Evolutionary conservation across 1,284 basidiomycete species (phyloP).

Genomic region (Boletus hoseneyae): DNA sequence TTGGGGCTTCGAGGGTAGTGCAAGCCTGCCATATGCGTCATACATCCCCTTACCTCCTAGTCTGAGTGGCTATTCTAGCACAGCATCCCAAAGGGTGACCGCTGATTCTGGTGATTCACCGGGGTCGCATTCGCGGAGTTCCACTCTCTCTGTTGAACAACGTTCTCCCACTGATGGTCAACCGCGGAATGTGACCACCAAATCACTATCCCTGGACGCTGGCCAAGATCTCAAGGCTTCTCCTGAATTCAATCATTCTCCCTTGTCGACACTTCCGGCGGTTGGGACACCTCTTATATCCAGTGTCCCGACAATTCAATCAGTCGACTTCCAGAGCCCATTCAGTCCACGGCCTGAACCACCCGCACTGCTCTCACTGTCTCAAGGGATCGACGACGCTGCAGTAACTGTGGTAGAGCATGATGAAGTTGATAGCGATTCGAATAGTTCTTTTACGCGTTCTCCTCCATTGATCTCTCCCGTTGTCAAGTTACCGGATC

Average conservation of each 20-base stretch:
- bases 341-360: constrained; percentile 33
- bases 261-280: constrained; percentile 30
- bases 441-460: constrained; percentile 24
- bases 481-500: constrained; percentile 30
- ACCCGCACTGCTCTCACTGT: constrained; percentile 18
- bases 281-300: constrained; percentile 31
- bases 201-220: constrained; percentile 12
- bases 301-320: constrained; percentile 10
- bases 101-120: constrained; percentile 15
- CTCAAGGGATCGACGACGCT: constrained; percentile 14
- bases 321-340: constrained; percentile 20
- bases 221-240: constrained; percentile 13
- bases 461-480: constrained; percentile 32
- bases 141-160: constrained; percentile 34
- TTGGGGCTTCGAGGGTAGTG: constrained; percentile 28
- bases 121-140: constrained; percentile 31
- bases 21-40: constrained; percentile 26
- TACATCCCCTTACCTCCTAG: constrained; percentile 32
- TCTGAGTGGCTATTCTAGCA: constrained; percentile 30
- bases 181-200: constrained; percentile 13
- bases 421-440: constrained; percentile 21
- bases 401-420: constrained; percentile 4
- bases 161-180: constrained; percentile 23
- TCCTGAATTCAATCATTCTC: constrained; percentile 29
- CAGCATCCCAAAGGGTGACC: constrained; percentile 26